Conservation (phyloP, 1,284 basidiomycete genomes). For the Sparassis latifolia region DNA sequence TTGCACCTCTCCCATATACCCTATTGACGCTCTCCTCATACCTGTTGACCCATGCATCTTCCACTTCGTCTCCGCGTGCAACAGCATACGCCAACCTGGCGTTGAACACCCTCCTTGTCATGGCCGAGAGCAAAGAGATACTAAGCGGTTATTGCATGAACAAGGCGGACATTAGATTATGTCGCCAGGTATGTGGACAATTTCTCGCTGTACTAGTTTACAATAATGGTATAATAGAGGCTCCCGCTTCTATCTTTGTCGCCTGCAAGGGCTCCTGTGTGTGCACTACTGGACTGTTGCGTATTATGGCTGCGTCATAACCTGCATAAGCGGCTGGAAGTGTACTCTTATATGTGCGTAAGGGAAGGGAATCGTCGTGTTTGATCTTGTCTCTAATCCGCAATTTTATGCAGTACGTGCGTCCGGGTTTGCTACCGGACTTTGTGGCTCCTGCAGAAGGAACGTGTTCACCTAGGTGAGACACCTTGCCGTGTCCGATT, state of each 20-base stretch:
- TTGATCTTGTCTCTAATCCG: not conserved
- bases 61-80: slow-evolving; percentile 46
- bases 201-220: not conserved
- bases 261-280: slow-evolving; percentile 38
- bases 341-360: slow-evolving; percentile 47
- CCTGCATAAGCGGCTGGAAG: slow-evolving; percentile 53
- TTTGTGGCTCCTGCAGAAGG: slow-evolving; percentile 48
- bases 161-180: slow-evolving; percentile 39
- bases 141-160: slow-evolving; percentile 39
- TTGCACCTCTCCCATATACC: slow-evolving; percentile 32
- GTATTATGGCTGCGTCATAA: slow-evolving; percentile 66
- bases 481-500: not conserved
- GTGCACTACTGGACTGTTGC: slow-evolving; percentile 56
- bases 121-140: slow-evolving; percentile 42
- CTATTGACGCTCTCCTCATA: slow-evolving; percentile 55
- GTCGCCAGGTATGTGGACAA: slow-evolving; percentile 49
- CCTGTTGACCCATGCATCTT: slow-evolving; percentile 55
- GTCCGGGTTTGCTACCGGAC: slow-evolving; percentile 45
- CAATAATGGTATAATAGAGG: slow-evolving; percentile 28
- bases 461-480: slow-evolving; percentile 46
- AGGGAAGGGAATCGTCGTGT: not conserved
- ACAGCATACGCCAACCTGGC: slow-evolving; percentile 53
- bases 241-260: slow-evolving; percentile 42
- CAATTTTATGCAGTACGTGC: slow-evolving; percentile 27
- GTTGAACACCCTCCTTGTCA: slow-evolving; percentile 42